phyloP scores from a whole-genome alignment of 257 asterid species.

The Rubia yunnanensis region DNA sequence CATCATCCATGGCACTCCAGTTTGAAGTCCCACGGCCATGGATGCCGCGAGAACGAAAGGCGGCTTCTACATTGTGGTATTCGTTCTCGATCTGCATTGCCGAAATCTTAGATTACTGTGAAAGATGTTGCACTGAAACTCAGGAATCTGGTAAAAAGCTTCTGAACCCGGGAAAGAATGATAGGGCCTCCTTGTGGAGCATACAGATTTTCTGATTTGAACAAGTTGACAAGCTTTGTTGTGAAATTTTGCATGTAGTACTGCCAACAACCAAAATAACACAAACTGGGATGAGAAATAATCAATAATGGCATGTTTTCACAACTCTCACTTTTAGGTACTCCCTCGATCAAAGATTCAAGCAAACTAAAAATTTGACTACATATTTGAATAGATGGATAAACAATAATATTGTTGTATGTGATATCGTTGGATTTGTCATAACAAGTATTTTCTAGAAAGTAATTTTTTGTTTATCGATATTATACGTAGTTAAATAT shows the following conservation, averaged over 20 bases:
- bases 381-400: too few species aligned
- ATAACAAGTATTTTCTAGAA: too few species aligned
- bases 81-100: constrained; percentile 74
- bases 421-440: too few species aligned
- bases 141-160: background rate
- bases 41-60: constrained; percentile 65
- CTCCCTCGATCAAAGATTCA: too few species aligned
- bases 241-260: constrained; percentile 60
- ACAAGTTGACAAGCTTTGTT: constrained; percentile 54
- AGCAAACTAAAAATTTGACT: too few species aligned
- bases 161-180: constrained; percentile 63
- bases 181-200: constrained; percentile 97
- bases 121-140: background rate
- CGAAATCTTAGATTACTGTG: background rate
- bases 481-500: too few species aligned
- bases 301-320: background rate
- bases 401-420: too few species aligned
- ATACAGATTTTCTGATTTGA: constrained; percentile 63
- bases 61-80: constrained; percentile 64
- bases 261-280: constrained; percentile 20
- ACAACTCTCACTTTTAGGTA: too few species aligned
- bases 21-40: constrained; percentile 66
- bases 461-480: too few species aligned
- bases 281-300: background rate
- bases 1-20: constrained; percentile 94